phyloP scores from a whole-genome alignment of 768 basidiomycete genomes.

The Leccinum imitatum region DNA sequence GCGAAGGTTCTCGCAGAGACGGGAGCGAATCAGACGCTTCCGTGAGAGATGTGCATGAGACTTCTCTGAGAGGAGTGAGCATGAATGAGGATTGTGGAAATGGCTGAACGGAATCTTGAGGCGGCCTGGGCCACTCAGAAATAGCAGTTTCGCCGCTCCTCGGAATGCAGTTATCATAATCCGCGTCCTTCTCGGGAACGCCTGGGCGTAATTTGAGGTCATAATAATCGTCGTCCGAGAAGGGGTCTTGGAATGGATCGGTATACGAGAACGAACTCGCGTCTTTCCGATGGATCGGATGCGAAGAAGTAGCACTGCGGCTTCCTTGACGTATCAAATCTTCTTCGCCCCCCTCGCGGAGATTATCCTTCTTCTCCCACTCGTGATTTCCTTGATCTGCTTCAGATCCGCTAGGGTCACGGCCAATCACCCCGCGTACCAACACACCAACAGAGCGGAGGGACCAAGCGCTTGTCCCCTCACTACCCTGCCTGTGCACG shows the following conservation, averaged over 20 bases:
- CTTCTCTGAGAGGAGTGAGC: constrained; percentile 37
- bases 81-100: constrained; percentile 24
- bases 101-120: constrained; percentile 12
- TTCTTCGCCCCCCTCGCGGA: constrained; percentile 5
- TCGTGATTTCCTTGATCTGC: constrained; percentile 14
- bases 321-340: too few relatives aligned
- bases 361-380: constrained; percentile 22
- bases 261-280: constrained; percentile 37
- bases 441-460: constrained; percentile 39
- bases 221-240: constrained; percentile 21
- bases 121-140: constrained; percentile 17
- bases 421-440: constrained; percentile 30
- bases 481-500: constrained; percentile 39
- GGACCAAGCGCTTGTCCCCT: constrained; percentile 52
- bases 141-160: constrained; percentile 13
- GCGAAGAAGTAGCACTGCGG: not conserved
- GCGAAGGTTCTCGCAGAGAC: constrained; percentile 24
- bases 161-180: constrained; percentile 16
- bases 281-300: constrained; percentile 12
- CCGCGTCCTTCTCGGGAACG: constrained; percentile 19
- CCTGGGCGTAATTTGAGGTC: constrained; percentile 11
- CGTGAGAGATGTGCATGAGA: constrained; percentile 11
- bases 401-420: constrained; percentile 28
- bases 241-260: constrained; percentile 44
- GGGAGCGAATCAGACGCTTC: constrained; percentile 27